Evolutionary conservation across 768 basidiomycete species (phyloP).

Genomic region (Tulasnella calospora): DNA sequence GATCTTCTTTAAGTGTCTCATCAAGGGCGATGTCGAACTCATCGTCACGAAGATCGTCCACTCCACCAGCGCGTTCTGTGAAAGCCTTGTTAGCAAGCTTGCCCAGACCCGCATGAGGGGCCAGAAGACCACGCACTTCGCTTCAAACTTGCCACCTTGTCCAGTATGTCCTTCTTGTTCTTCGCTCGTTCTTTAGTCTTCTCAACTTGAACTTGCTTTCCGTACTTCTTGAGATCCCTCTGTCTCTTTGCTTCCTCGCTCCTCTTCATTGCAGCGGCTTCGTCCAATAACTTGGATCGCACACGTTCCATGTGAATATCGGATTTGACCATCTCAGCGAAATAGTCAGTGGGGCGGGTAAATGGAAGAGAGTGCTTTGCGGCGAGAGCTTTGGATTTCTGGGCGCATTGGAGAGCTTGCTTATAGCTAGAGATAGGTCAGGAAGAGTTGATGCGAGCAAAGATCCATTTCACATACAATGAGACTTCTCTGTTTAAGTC

Average conservation of each 20-base stretch:
- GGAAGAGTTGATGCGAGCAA: not conserved
- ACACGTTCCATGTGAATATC: slow-evolving; percentile 98
- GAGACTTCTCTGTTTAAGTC: slow-evolving; percentile 93
- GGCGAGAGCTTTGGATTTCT: slow-evolving; percentile 70
- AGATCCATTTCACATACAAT: slow-evolving; percentile 58
- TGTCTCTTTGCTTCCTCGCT: slow-evolving; percentile 87
- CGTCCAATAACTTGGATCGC: slow-evolving; percentile 83
- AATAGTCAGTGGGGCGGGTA: slow-evolving; percentile 88
- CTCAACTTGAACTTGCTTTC: slow-evolving; percentile 95
- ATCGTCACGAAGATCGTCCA: slow-evolving; percentile 63
- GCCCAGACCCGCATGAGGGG: not conserved
- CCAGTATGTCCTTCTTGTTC: slow-evolving; percentile 88
- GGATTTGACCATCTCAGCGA: slow-evolving; percentile 97
- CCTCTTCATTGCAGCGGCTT: slow-evolving; percentile 81
- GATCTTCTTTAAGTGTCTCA: slow-evolving; percentile 66
- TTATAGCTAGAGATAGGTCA: slow-evolving; percentile 65
- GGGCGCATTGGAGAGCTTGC: slow-evolving; percentile 82
- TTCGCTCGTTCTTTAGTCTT: slow-evolving; percentile 85
- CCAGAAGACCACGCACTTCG: slow-evolving; percentile 61
- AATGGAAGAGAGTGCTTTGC: slow-evolving; percentile 70
- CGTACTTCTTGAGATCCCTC: slow-evolving; percentile 94
- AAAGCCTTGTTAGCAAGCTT: not conserved
- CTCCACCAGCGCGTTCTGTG: slow-evolving; percentile 75
- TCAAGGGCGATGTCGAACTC: slow-evolving; percentile 87
- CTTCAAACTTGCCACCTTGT: slow-evolving; percentile 79